Conservation (phyloP, 75 land plant species). For the Cryptomeria japonica region DNA sequence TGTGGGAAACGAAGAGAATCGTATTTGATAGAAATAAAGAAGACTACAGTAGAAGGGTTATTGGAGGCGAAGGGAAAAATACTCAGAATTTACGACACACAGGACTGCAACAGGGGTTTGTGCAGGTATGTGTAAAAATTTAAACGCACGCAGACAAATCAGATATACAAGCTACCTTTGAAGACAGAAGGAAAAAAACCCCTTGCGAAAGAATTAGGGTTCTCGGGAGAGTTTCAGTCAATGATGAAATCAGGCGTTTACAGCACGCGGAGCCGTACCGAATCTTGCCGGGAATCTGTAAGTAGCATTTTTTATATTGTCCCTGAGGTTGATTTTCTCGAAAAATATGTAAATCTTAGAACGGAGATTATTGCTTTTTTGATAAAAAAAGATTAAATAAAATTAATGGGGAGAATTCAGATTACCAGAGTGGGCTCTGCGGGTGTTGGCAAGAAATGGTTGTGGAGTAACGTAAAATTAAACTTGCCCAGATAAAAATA, state of each 20-base stretch:
- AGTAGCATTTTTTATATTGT: background rate
- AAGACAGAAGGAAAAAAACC: background rate
- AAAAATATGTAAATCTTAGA: background rate
- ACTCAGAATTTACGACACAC: background rate
- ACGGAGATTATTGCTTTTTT: background rate
- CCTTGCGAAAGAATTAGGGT: background rate
- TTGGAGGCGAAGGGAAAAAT: no score
- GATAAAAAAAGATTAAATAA: no score
- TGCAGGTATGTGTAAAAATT: no score
- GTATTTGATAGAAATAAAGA: no score
- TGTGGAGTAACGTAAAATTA: background rate
- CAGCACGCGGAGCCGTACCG: conserved; percentile 1
- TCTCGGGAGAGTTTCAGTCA: background rate
- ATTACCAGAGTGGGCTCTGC: no score
- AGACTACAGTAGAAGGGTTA: no score
- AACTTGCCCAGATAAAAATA: background rate
- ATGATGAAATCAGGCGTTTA: conserved; percentile 6
- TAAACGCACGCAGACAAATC: no score
- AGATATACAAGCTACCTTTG: no score
- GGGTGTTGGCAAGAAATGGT: background rate
- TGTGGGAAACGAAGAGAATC: no score
- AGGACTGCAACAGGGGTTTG: background rate
- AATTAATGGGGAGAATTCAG: no score
- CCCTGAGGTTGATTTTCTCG: background rate
- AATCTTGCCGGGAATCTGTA: conserved; percentile 6